Base-by-base conservation (phyloP, 1,139 yeast species). In the Kurtzmaniella quercitrusa region DNA sequence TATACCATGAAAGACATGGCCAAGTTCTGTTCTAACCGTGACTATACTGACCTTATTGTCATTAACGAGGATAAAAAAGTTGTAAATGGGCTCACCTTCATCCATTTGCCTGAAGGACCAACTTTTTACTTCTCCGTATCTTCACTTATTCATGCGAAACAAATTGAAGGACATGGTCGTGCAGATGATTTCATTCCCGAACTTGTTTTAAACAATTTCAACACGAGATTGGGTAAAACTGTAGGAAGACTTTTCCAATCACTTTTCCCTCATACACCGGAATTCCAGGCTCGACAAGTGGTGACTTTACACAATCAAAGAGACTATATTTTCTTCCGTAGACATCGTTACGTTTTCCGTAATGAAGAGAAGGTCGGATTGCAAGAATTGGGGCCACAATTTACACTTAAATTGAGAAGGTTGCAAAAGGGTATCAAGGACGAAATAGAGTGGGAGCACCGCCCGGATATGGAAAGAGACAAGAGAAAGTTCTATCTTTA, bases 341-440 rank as follows among this genome's bases (percentile, higher is more conserved):
- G 98, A 66, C 98, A 93, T 60, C 78, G 98, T 57, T 93, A 93
- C 58, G 71, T 88, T 6, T 93, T 93, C 67, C 76, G 81, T 55
- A 87, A 89, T 59, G 96, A 89, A 51, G 95, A 88, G 59, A 82
- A 80, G 55, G 98, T 91, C 2, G 98, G 98, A 5, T 68, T 93
- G 42, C 98, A 93, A 59, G 98, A 94, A 59, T 71, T 93, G 40
- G 98, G 98, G 0, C 98, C 98, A 0, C 96, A 91, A 62, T 94
- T 93, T 61, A 94, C 98, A 0, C 67, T 93, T 59, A 84, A 86
- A 59, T 70, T 94, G 51, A 78, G 96, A 61, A 76, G 98, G 57
- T 71, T 94, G 47, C 98, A 91, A 62, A 84, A 82, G 68, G 98
- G 98, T 38, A 76, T 93, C 55, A 82, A 83, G 57, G 95, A 88